These are phyloP conservation scores for Cercospora sesami DNA, from an alignment of 2,329 filamentous ascomycete species.

Conservation along the genomic window DNA sequence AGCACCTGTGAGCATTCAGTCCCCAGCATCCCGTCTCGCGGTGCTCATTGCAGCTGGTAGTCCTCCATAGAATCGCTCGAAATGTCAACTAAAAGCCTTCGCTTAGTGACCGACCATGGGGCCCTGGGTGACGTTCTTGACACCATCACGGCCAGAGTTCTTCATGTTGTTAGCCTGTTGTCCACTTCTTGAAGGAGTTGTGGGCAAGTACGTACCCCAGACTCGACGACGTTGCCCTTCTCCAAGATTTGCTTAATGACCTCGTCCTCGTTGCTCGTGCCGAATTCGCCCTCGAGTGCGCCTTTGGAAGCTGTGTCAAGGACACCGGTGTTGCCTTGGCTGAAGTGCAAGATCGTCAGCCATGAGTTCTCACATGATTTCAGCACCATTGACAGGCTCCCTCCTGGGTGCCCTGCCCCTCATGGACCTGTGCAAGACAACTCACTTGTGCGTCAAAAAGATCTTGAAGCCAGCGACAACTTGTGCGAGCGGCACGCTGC, in stretches of 20 bases:
- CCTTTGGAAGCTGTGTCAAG: conserved; percentile 74
- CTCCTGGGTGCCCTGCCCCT: not conserved
- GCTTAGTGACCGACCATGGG: conserved; percentile 34
- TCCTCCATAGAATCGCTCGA: not conserved
- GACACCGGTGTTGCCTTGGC: conserved; percentile 81
- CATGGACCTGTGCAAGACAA: not conserved
- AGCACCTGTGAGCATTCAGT: not conserved
- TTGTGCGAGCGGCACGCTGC: conserved; percentile 73
- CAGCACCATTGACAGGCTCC: not conserved
- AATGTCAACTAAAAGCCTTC: not conserved
- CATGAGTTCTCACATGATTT: not conserved
- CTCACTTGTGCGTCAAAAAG: conserved; percentile 86
- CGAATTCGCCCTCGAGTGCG: conserved; percentile 81
- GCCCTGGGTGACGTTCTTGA: conserved; percentile 46
- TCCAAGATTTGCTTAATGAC: conserved; percentile 79
- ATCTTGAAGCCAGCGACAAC: conserved; percentile 88
- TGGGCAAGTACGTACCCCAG: conserved; percentile 48
- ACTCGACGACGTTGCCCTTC: conserved; percentile 68
- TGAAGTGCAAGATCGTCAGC: conserved; percentile 41
- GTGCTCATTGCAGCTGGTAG: not conserved
- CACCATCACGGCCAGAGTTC: conserved; percentile 42
- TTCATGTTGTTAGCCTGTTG: not conserved
- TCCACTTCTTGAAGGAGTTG: not conserved
- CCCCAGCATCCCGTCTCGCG: not conserved
- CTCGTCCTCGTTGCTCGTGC: conserved; percentile 74